Evolutionary conservation across 2,329 filamentous ascomycete species (phyloP), one percentile per base, ranked within the genome.

Genomic region (Colletotrichum euphorbiae): DNA sequence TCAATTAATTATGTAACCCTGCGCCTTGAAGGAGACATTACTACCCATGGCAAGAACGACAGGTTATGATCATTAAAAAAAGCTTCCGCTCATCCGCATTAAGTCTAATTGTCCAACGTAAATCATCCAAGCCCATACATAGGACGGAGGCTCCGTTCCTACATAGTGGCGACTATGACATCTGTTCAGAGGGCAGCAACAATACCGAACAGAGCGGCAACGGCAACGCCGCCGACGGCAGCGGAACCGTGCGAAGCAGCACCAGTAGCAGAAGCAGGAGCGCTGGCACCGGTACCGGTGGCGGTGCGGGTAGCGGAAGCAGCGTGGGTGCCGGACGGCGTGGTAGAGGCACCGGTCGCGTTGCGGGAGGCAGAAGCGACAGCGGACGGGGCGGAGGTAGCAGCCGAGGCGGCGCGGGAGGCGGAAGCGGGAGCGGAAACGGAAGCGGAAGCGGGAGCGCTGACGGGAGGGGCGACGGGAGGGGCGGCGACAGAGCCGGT

Each of bases 361-460:
- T 12, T 40, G 19, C 43, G 42, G 6, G 65, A 54, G 19, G 31
- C 21, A 13, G 61, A 57, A 19, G 56, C 59, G 36, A 46, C 33
- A 36, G 28, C 46, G 4, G 64, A 52, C 6, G 52, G 55, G 36
- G 54, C 36, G 45, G 45, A 33, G 12, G 64, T 52, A 24, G 24
- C 28, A 24, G 55, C 43, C 33, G 45, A 51, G 31, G 66, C 43
- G 3, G 21, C 38, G 50, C 40, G 17, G 19, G 50, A 75, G 8
- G 72, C 58, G 57, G 77, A 75, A 2, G 58, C 60, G 33, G 24
- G 48, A 6, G 55, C 15, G 7, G 52, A 13, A 6, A 65, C 73
- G 17, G 67, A 54, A 11, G 52, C 31, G 2, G 21, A 24, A 24
- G 24, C 51, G 1, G 55, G 31, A 31, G 48, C 42, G 8, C 28